phyloP scores from a whole-genome alignment of 2,329 filamentous ascomycete genomes.

The Lasiodiplodia citricola region DNA sequence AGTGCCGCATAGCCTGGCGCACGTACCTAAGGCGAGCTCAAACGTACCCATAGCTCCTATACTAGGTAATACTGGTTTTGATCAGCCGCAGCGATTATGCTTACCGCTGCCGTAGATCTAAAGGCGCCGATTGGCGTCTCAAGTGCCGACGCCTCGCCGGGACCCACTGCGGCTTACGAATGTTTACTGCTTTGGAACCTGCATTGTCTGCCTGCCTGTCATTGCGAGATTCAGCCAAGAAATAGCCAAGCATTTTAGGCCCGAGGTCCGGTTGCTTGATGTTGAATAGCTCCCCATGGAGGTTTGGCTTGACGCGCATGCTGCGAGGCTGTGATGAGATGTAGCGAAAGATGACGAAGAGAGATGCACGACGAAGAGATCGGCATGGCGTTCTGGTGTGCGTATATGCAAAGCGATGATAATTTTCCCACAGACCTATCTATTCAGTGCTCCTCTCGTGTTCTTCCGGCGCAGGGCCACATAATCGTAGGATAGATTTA shows the following conservation, averaged over 20 bases:
- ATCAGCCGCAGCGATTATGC: conserved; percentile 1
- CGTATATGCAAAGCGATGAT: background rate
- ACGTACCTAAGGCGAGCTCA: background rate
- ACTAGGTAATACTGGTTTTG: background rate
- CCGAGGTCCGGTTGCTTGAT: background rate
- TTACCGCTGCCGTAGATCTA: conserved; percentile 14
- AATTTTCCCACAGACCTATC: background rate
- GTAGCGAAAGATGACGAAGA: background rate
- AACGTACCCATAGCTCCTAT: background rate
- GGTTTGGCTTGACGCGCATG: conserved; percentile 1
- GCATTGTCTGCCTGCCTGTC: background rate
- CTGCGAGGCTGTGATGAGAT: background rate
- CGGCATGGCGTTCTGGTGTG: background rate
- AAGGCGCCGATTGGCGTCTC: background rate
- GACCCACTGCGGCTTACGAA: conserved; percentile 20
- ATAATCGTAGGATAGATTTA: background rate
- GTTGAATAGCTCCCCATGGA: background rate
- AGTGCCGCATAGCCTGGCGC: background rate
- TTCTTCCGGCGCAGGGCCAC: background rate
- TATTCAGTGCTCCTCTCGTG: background rate
- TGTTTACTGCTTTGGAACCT: conserved; percentile 12
- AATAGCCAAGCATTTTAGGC: background rate
- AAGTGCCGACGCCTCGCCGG: background rate
- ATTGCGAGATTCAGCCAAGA: conserved; percentile 16
- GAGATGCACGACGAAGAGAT: background rate